Evolutionary conservation across 768 basidiomycete species (phyloP).

Genomic region (Neoboletus brunneissimus): DNA sequence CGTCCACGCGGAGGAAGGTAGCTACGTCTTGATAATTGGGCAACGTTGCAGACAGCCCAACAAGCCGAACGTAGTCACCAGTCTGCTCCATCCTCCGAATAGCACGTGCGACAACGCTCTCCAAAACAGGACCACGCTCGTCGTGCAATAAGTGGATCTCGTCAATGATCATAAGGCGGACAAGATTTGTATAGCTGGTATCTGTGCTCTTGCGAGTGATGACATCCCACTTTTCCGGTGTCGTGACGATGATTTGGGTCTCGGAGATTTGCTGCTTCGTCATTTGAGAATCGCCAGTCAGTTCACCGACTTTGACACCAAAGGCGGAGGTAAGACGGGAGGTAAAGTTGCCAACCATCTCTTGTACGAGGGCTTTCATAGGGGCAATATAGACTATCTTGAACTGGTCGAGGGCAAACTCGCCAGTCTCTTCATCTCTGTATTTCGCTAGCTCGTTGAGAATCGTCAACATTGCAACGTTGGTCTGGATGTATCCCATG

Average conservation of each 20-base stretch:
- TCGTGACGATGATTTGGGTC: slow-evolving; percentile 97
- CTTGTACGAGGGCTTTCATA: slow-evolving; percentile 99
- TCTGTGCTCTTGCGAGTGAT: slow-evolving; percentile 98
- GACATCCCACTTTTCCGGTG: slow-evolving; percentile 99
- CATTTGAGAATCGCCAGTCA: slow-evolving; percentile 97
- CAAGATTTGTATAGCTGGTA: slow-evolving; percentile 94
- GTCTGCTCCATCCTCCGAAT: slow-evolving; percentile 95
- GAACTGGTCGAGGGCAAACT: slow-evolving; percentile 84
- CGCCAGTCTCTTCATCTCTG: slow-evolving; percentile 76
- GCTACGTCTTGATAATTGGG: slow-evolving; percentile 99
- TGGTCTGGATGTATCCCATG: slow-evolving; percentile 59
- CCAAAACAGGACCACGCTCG: slow-evolving; percentile 95
- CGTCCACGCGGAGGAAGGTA: slow-evolving; percentile 92
- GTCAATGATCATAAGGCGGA: slow-evolving; percentile 94
- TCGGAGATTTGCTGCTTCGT: slow-evolving; percentile 96
- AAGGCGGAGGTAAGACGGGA: slow-evolving; percentile 59
- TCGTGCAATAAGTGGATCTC: slow-evolving; percentile 98
- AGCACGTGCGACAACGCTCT: slow-evolving; percentile 85
- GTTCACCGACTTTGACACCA: slow-evolving; percentile 87
- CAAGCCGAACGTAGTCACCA: slow-evolving; percentile 85
- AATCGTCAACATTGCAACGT: slow-evolving; percentile 94
- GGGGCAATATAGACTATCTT: slow-evolving; percentile 98
- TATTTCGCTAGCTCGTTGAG: slow-evolving; percentile 88
- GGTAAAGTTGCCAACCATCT: slow-evolving; percentile 95
- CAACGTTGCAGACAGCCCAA: slow-evolving; percentile 95